phyloP scores from a whole-genome alignment of 2,329 filamentous ascomycete species.

The Didymella segeticola region DNA sequence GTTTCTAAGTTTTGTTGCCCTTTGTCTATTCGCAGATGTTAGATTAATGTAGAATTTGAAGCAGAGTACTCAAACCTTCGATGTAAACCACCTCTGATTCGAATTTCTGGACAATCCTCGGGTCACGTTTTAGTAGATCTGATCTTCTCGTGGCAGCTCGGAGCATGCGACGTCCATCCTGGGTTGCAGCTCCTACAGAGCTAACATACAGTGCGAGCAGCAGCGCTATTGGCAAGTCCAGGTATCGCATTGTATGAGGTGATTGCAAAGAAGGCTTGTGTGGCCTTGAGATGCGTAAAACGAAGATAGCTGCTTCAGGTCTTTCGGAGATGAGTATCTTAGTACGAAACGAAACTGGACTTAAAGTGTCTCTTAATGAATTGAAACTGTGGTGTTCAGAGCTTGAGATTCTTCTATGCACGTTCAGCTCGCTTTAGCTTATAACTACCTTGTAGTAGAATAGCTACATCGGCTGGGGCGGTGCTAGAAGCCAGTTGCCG shows the following conservation, averaged over 20 bases:
- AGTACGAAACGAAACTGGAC: neutral
- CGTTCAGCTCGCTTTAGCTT: neutral
- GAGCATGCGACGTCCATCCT: conserved; percentile 30
- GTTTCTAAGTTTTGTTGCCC: conserved; percentile 29
- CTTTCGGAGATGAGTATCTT: neutral
- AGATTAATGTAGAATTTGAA: neutral
- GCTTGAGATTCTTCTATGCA: neutral
- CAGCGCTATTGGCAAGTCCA: neutral
- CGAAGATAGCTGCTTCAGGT: neutral
- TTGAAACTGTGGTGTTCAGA: neutral
- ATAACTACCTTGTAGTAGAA: neutral
- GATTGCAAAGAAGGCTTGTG: neutral
- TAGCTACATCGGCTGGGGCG: neutral
- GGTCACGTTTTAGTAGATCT: conserved; percentile 32
- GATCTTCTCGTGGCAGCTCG: conserved; percentile 41
- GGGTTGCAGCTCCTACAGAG: conserved; percentile 2
- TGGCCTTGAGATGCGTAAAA: neutral
- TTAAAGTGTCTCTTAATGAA: neutral
- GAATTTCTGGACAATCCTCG: conserved; percentile 36
- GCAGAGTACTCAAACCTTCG: conserved; percentile 33
- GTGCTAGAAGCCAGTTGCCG: neutral
- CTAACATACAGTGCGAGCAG: neutral
- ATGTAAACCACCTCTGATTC: conserved; percentile 42
- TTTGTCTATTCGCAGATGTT: conserved; percentile 29
- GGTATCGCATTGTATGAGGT: neutral